A percentile compares a stretch with the other conserved stretches of the same genome.
These are phyloP conservation scores for Paramecium pentaurelia DNA, from an alignment of 73 alveolate genomes.

Conservation along the genomic window DNA sequence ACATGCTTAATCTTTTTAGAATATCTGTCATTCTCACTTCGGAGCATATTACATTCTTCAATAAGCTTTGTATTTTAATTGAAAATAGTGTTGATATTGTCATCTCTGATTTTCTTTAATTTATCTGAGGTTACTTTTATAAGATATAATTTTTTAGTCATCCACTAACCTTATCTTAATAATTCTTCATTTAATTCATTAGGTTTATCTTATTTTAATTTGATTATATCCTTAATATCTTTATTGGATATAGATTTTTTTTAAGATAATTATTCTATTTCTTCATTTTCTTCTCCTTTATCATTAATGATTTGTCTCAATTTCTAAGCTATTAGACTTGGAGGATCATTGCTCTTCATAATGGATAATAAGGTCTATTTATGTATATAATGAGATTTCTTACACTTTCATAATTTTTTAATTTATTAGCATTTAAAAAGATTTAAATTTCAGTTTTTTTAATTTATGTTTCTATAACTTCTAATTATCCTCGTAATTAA, in stretches of 20 bases:
- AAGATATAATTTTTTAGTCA: constrained; percentile 53
- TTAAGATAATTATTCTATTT: constrained; percentile 17
- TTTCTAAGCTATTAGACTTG: constrained; percentile 34
- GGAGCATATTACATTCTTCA: constrained; percentile 52
- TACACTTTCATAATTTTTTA: constrained; percentile 52
- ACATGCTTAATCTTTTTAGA: constrained; percentile 44
- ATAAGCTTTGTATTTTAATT: constrained; percentile 45
- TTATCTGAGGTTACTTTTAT: constrained; percentile 59
- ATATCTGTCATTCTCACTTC: constrained; percentile 51
- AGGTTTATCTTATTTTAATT: constrained; percentile 60
- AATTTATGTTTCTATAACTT: constrained; percentile 53
- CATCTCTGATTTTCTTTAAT: constrained; percentile 54
- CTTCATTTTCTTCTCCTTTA: constrained; percentile 40
- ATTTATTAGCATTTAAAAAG: constrained; percentile 55
- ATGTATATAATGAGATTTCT: neutral
- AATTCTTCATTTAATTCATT: constrained; percentile 60
- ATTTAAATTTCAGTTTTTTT: constrained; percentile 55
- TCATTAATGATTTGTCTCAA: constrained; percentile 43
- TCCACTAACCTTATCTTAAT: constrained; percentile 62
- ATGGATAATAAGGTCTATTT: constrained; percentile 36
- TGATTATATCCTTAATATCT: constrained; percentile 55
- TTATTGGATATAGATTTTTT: constrained; percentile 43
- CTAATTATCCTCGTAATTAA: constrained; percentile 43
- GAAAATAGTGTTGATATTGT: constrained; percentile 53
- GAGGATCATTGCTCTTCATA: constrained; percentile 56